phyloP scores from a whole-genome alignment of 331 rosid species.

The Ulmus americana region DNA sequence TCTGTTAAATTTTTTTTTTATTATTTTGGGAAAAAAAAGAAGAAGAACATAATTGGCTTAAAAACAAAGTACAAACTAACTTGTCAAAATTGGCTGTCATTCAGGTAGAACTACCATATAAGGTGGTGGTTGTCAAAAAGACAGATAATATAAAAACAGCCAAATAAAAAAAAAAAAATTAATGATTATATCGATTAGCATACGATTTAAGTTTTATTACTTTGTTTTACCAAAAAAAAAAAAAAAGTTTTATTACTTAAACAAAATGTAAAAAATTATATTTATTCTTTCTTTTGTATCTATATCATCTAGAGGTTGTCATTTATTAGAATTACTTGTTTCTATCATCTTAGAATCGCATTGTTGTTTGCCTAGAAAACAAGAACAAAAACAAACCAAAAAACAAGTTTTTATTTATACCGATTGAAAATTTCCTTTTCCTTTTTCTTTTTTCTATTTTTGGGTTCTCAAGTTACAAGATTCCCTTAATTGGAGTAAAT shows the following conservation, averaged over 20 bases:
- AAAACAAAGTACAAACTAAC: conserved; percentile 12
- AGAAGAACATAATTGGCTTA: background rate
- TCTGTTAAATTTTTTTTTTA: too few relatives aligned
- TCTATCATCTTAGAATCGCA: conserved; percentile 10
- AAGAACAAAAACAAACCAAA: too few relatives aligned
- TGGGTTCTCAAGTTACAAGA: background rate
- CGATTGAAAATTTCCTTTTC: background rate
- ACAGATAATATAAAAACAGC: background rate
- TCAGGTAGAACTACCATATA: conserved; percentile 12
- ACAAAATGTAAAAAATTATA: background rate
- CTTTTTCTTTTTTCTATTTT: background rate
- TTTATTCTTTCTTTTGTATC: background rate
- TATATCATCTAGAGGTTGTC: conserved; percentile 1
- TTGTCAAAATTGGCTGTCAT: conserved; percentile 11
- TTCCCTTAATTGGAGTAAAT: background rate
- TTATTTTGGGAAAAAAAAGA: background rate
- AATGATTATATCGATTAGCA: conserved; percentile 2
- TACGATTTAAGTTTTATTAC: conserved; percentile 6
- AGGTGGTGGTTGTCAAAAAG: conserved; percentile 12
- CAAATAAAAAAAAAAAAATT: background rate
- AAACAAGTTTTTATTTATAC: too few relatives aligned
- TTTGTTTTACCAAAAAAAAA: background rate
- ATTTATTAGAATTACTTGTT: conserved; percentile 3
- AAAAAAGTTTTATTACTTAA: conserved; percentile 1
- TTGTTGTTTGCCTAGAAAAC: too few relatives aligned